Conservation (phyloP, 2,329 filamentous ascomycete species). For the Scytalidium lignicola region DNA sequence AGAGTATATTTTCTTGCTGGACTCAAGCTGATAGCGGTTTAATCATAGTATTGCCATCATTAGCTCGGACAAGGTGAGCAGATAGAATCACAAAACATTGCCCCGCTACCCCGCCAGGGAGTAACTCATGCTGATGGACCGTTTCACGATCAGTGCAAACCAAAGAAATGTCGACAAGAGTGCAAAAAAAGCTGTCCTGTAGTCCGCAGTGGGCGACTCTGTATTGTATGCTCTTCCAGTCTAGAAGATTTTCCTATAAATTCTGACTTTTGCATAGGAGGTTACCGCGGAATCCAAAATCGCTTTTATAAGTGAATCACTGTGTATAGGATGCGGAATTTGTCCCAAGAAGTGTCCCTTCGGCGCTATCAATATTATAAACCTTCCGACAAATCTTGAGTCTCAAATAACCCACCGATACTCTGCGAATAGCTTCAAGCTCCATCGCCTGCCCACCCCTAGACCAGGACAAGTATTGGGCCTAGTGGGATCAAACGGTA, state of each 20-base stretch:
- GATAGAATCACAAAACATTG: conserved; percentile 28
- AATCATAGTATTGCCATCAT: conserved; percentile 87
- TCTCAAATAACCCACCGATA: conserved; percentile 97
- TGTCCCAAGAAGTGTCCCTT: conserved; percentile 99
- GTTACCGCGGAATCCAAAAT: conserved; percentile 84
- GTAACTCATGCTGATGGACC: conserved; percentile 32
- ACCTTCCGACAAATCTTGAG: conserved; percentile 98
- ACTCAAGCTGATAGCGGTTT: background rate
- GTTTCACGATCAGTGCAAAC: conserved; percentile 64
- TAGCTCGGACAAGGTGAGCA: conserved; percentile 87
- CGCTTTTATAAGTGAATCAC: conserved; percentile 93
- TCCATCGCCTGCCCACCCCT: conserved; percentile 93
- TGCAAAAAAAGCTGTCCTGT: conserved; percentile 99
- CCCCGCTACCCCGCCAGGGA: conserved; percentile 31
- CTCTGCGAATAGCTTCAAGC: conserved; percentile 99
- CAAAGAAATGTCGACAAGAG: conserved; percentile 98
- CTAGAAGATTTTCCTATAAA: background rate
- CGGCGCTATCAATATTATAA: conserved; percentile 99
- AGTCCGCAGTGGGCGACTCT: conserved; percentile 93
- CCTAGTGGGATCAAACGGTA: conserved; percentile 98
- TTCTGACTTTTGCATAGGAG: conserved; percentile 34
- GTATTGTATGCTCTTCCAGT: conserved; percentile 54
- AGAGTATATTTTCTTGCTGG: background rate
- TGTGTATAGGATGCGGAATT: conserved; percentile 98
- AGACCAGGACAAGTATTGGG: conserved; percentile 92